phyloP scores from a whole-genome alignment of 768 basidiomycete species.

The Boletellus emodensis region DNA sequence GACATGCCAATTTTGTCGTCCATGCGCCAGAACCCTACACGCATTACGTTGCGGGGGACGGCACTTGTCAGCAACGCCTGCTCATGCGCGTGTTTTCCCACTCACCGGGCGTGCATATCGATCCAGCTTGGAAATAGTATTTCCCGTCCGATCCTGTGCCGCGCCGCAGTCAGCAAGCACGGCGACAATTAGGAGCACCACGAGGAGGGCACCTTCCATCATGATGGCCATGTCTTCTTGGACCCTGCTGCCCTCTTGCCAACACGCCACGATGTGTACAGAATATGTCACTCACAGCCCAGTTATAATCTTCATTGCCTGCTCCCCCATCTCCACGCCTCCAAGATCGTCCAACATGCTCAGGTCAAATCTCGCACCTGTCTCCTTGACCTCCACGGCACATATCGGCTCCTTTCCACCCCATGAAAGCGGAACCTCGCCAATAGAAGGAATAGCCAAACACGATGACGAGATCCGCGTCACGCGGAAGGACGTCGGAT shows the following conservation, averaged over 20 bases:
- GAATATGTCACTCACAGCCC: slow-evolving; percentile 37
- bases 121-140: slow-evolving; percentile 56
- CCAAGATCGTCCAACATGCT: slow-evolving; percentile 26
- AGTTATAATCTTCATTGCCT: slow-evolving; percentile 59
- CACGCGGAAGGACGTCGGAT: slow-evolving; percentile 54
- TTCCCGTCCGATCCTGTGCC: slow-evolving; percentile 56
- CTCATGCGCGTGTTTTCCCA: too few species aligned
- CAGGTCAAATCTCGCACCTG: slow-evolving; percentile 32
- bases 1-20: slow-evolving; percentile 71
- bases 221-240: slow-evolving; percentile 56
- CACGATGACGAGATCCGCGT: slow-evolving; percentile 31
- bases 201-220: slow-evolving; percentile 46
- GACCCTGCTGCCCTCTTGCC: slow-evolving; percentile 41
- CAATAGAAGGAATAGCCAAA: slow-evolving; percentile 12
- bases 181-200: slow-evolving; percentile 11
- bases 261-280: neutral
- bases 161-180: slow-evolving; percentile 9
- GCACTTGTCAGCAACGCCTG: too few species aligned
- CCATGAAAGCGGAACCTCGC: slow-evolving; percentile 33
- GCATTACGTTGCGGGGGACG: slow-evolving; percentile 1
- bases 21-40: slow-evolving; percentile 69
- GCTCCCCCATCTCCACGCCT: slow-evolving; percentile 32
- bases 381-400: too few species aligned
- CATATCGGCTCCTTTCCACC: slow-evolving; percentile 25
- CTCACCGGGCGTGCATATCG: too few species aligned